phyloP scores from a whole-genome alignment of 768 basidiomycete genomes.

The Psilocybe cyanescens region DNA sequence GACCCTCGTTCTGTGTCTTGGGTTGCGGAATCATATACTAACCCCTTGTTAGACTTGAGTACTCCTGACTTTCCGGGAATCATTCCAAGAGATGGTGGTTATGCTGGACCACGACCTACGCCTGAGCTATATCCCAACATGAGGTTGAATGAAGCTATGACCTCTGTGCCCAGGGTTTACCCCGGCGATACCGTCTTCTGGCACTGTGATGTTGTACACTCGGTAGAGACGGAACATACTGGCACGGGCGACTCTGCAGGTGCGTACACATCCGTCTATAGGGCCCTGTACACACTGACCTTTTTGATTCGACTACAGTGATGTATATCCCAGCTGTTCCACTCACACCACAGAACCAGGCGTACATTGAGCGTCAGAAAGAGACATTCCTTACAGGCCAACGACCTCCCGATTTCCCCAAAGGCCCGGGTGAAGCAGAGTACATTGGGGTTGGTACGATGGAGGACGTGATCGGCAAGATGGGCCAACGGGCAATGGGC shows the following conservation, averaged over 20 bases:
- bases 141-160: constrained; percentile 65
- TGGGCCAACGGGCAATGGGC: constrained; percentile 46
- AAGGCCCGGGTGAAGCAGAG: constrained; percentile 39
- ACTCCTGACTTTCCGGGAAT: constrained; percentile 59
- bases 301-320: constrained; percentile 38
- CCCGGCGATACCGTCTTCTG: constrained; percentile 84
- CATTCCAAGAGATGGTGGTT: constrained; percentile 39
- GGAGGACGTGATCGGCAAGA: constrained; percentile 37
- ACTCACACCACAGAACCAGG: constrained; percentile 60
- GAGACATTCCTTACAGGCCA: constrained; percentile 60
- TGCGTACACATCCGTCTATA: constrained; percentile 19
- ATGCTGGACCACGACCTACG: constrained; percentile 50
- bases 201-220: constrained; percentile 64
- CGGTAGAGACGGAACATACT: constrained; percentile 54
- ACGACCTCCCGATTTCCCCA: constrained; percentile 75
- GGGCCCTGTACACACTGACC: not conserved
- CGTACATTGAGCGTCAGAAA: constrained; percentile 65
- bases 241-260: constrained; percentile 61
- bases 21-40: not conserved
- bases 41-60: constrained; percentile 40
- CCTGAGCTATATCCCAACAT: constrained; percentile 70
- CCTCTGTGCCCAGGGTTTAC: constrained; percentile 67
- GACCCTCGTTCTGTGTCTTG: not conserved
- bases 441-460: constrained; percentile 39
- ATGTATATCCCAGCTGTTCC: constrained; percentile 84